Evolutionary conservation across 2,329 filamentous ascomycete genomes (phyloP), one percentile per base, ranked within the genome.

Genomic region (Verticillium zaregamsianum): DNA sequence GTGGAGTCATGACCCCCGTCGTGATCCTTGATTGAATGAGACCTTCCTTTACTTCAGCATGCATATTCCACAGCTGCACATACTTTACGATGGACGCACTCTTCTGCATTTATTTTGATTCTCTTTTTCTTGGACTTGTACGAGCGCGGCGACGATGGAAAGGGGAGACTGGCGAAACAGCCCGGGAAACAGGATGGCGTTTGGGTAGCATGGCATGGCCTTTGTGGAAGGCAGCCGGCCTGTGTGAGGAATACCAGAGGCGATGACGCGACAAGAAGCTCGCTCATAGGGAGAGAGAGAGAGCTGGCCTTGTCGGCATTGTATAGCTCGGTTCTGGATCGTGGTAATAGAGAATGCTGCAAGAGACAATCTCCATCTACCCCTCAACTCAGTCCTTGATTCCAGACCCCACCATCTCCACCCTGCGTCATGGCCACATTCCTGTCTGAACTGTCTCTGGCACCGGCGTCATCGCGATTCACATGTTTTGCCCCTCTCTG

Each of bases 1-100:
- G 81, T 73, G 20, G 45, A 49, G 20, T 49, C 45, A 25, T 49
- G 45, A 49, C 45, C 23, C 40, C n/a, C 20, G 40, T 49, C 40
- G 40, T 23, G 40, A 23, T 49, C 45, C 9, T 49, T n/a, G 20
- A 49, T 7, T 2, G 45, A 49, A 23, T 14, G 17, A 5, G 9
- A 23, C 9, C 17, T 2, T 23, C 5, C 20, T 6, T 11, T n/a
- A 15, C 12, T 2, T 7, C 17, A 23, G 3, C n/a, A 12, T 11
- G 45, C 7, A 12, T 14, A 8, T 49, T 49, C 20, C 20, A 23
- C n/a, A 25, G 12, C 45, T 49, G 45, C 45, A 25, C 45, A 25
- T 49, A 23, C n/a, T 49, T 25, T 25, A 49, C 3, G 45, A 49
- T 49, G 11, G 1, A 49, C 45, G 45, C 20, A 8, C 23, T 49